Percentiles rank a stretch among this genome's conserved stretches.
Evolutionary conservation across 1,284 basidiomycete genomes (phyloP).

Genomic region (Rhodofomes roseus): DNA sequence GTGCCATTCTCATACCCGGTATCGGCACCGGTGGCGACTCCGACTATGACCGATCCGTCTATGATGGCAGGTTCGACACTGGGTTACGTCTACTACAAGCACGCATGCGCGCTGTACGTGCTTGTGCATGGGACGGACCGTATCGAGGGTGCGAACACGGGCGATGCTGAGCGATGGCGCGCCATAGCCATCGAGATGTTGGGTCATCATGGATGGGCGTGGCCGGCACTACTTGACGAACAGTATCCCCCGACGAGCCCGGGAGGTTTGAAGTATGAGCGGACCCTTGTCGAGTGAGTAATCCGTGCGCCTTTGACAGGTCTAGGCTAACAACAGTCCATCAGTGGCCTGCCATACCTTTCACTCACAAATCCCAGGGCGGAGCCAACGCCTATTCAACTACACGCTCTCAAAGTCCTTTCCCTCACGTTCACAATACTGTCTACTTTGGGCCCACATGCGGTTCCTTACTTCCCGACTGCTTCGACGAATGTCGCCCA

Average conservation of each 20-base stretch:
- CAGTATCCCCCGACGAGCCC: constrained; percentile 39
- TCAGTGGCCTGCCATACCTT: constrained; percentile 60
- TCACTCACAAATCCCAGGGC: constrained; percentile 44
- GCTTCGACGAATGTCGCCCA: constrained; percentile 10
- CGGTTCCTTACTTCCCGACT: constrained; percentile 26
- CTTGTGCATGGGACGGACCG: constrained; percentile 23
- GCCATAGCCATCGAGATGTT: constrained; percentile 23
- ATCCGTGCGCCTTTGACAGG: constrained; percentile 3
- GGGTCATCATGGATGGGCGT: constrained; percentile 49
- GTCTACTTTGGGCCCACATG: constrained; percentile 24
- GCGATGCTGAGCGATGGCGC: constrained; percentile 21
- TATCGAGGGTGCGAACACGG: constrained; percentile 11
- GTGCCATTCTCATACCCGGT: background rate
- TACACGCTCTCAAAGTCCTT: constrained; percentile 67
- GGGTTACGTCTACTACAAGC: constrained; percentile 26
- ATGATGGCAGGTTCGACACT: constrained; percentile 5
- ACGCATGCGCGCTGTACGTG: constrained; percentile 29
- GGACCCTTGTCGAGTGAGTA: constrained; percentile 54
- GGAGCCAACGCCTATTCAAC: constrained; percentile 56
- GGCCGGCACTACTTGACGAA: constrained; percentile 61
- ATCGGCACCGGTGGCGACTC: background rate
- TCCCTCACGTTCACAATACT: constrained; percentile 64
- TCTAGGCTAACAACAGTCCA: background rate
- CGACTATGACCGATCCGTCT: background rate
- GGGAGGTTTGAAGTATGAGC: constrained; percentile 59